These are phyloP conservation scores for Beauveria brongniartii DNA, from an alignment of 2,329 filamentous ascomycete species.

Conservation along the genomic window DNA sequence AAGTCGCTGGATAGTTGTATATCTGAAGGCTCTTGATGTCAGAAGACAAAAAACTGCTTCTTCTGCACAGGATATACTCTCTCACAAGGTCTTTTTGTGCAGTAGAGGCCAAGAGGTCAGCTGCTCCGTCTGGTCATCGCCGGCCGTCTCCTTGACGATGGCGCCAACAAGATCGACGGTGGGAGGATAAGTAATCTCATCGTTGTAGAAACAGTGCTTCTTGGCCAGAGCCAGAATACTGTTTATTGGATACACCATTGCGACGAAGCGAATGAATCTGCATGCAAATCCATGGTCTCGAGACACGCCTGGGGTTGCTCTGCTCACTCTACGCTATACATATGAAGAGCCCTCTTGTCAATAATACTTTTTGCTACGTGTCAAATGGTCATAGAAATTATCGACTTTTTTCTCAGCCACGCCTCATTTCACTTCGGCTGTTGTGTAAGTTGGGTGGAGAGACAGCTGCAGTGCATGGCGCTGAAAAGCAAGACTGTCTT, in stretches of 20 bases:
- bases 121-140: neutral
- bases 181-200: constrained; percentile 24
- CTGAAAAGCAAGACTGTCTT: neutral
- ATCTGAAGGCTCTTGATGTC: constrained; percentile 19
- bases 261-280: too few species aligned
- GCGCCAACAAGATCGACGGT: neutral
- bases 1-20: constrained; percentile 26
- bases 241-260: constrained; percentile 17
- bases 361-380: too few species aligned
- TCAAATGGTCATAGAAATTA: too few species aligned
- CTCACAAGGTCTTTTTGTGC: constrained; percentile 19
- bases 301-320: too few species aligned
- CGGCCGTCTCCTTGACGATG: constrained; percentile 8
- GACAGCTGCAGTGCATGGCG: neutral
- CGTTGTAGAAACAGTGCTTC: constrained; percentile 28
- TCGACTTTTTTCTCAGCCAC: too few species aligned
- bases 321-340: too few species aligned
- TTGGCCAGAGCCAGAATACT: constrained; percentile 27
- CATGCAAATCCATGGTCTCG: too few species aligned
- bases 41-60: neutral
- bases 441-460: neutral
- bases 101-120: constrained; percentile 16
- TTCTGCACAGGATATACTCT: neutral
- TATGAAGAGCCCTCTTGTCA: too few species aligned
- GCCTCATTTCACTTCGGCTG: neutral